Evolutionary conservation across 257 asterid genomes (phyloP).

Genomic region (Solanum commersonii): DNA sequence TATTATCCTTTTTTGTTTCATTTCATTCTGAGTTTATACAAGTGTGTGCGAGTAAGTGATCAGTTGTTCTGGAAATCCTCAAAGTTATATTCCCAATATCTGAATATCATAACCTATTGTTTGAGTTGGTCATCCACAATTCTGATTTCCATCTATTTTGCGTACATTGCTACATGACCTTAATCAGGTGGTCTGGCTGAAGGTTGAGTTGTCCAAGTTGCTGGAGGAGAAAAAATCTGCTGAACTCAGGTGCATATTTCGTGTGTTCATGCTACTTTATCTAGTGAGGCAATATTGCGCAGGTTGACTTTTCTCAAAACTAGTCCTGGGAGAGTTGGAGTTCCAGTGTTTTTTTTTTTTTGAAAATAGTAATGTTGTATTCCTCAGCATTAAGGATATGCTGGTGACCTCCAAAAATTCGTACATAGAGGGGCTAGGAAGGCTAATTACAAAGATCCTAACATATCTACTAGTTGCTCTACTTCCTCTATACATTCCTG

Average conservation of each 20-base stretch:
- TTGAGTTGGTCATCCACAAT: not conserved
- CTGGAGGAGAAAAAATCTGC: slow-evolving; percentile 84
- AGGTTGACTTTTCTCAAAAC: not conserved
- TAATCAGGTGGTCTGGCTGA: slow-evolving; percentile 75
- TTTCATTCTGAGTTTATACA: not conserved
- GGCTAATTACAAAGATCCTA: too few relatives aligned
- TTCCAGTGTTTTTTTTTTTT: not conserved
- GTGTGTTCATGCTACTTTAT: not conserved
- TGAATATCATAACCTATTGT: not conserved
- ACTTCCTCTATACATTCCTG: too few relatives aligned
- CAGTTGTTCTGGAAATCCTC: not conserved
- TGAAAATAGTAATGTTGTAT: too few relatives aligned
- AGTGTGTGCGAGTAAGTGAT: not conserved
- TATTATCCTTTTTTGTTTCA: not conserved
- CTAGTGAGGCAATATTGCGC: not conserved
- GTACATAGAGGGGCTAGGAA: too few relatives aligned
- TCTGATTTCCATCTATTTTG: not conserved
- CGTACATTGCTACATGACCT: not conserved
- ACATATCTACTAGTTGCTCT: too few relatives aligned
- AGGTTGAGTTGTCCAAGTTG: slow-evolving; percentile 84
- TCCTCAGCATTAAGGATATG: too few relatives aligned
- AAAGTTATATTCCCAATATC: not conserved
- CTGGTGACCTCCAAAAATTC: too few relatives aligned
- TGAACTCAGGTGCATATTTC: slow-evolving; percentile 61
- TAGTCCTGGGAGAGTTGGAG: not conserved